Conservation (phyloP, 352 stramenopile genomes). For the Phytophthora boehmeriae region DNA sequence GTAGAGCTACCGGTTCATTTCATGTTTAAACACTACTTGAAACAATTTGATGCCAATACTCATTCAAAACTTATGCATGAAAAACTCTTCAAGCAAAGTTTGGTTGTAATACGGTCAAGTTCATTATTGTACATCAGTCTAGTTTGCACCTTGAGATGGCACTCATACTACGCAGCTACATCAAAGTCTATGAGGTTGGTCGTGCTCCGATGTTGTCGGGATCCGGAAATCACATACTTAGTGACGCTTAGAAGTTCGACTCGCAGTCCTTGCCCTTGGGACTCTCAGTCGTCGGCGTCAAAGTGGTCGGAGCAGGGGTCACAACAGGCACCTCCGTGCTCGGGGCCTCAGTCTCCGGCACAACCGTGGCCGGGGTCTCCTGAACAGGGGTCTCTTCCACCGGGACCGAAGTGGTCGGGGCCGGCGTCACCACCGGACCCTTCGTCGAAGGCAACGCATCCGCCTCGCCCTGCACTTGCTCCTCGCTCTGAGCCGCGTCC, state of each 20-base stretch:
- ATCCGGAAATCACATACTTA: neutral
- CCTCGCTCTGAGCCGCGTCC: slow-evolving; percentile 21
- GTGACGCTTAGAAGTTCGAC: slow-evolving; percentile 26
- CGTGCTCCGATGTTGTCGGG: neutral
- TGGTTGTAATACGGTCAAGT: slow-evolving; percentile 11
- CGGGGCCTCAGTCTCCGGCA: slow-evolving; percentile 17
- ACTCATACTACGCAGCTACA: slow-evolving; percentile 31
- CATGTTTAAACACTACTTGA: too few relatives aligned
- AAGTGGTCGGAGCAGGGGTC: slow-evolving; percentile 4
- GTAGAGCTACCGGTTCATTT: too few relatives aligned
- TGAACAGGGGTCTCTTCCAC: neutral
- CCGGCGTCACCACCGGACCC: neutral
- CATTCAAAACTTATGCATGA: too few relatives aligned
- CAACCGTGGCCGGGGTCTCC: neutral
- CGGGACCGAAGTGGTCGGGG: neutral
- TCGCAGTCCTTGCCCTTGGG: slow-evolving; percentile 26
- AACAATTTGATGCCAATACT: too few relatives aligned
- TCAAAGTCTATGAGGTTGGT: slow-evolving; percentile 14
- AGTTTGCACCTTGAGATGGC: slow-evolving; percentile 25
- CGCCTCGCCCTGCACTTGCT: slow-evolving; percentile 20
- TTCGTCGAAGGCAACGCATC: neutral
- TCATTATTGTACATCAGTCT: slow-evolving; percentile 33
- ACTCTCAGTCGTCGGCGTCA: slow-evolving; percentile 2
- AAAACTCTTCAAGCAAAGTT: too few relatives aligned
- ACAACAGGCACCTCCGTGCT: slow-evolving; percentile 4